Percentiles rank a stretch among this genome's conserved stretches.
phyloP scores from a whole-genome alignment of 306 rosid species.

The Fragaria vesca region DNA sequence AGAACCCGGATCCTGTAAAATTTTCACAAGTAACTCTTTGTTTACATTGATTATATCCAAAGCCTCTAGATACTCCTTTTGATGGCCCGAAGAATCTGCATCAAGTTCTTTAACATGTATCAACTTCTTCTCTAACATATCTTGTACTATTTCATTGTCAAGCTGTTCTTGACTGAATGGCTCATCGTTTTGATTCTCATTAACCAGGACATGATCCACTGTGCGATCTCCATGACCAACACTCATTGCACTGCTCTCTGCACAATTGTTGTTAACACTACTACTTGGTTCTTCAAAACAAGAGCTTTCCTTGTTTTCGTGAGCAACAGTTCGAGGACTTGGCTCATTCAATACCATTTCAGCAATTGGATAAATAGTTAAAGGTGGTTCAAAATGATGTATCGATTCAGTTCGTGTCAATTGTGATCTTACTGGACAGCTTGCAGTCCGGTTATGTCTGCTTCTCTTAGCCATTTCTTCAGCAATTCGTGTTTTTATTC shows the following conservation, averaged over 20 bases:
- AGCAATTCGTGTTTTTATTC: constrained; percentile 42
- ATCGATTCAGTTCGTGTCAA: constrained; percentile 24
- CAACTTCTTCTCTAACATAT: constrained; percentile 28
- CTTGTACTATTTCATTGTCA: neutral
- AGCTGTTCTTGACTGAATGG: constrained; percentile 11
- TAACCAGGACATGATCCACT: constrained; percentile 14
- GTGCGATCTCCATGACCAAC: constrained; percentile 14
- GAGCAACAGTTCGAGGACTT: constrained; percentile 28
- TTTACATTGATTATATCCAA: constrained; percentile 44
- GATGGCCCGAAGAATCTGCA: constrained; percentile 47
- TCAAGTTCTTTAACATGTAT: constrained; percentile 39
- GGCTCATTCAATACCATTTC: constrained; percentile 26
- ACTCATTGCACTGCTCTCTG: constrained; percentile 28
- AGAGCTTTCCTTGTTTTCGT: constrained; percentile 26
- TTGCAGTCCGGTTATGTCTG: constrained; percentile 50
- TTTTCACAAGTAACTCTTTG: constrained; percentile 38
- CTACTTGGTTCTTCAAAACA: constrained; percentile 23
- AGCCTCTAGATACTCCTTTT: constrained; percentile 65
- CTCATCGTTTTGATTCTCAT: constrained; percentile 25
- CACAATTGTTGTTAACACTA: constrained; percentile 18
- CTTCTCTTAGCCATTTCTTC: constrained; percentile 48
- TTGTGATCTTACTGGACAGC: constrained; percentile 43
- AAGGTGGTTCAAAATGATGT: constrained; percentile 31
- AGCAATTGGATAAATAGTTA: constrained; percentile 34
- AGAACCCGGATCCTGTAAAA: constrained; percentile 48